phyloP scores from a whole-genome alignment of 345 rosid genomes.

The Odontarrhena argentea region DNA sequence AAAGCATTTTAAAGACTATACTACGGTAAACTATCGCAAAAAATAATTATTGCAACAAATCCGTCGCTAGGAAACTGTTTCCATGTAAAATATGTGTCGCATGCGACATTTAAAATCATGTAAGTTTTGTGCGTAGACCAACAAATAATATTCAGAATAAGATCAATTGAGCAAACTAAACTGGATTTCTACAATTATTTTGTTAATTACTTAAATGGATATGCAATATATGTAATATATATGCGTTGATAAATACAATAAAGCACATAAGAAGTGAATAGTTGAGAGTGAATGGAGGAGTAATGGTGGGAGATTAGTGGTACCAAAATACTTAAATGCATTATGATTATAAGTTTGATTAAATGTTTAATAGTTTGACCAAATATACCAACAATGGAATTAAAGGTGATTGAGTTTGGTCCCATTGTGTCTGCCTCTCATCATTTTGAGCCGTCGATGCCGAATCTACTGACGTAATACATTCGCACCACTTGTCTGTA shows the following conservation, averaged over 20 bases:
- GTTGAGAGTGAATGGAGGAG: conserved; percentile 24
- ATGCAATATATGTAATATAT: not conserved
- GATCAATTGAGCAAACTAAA: too few species aligned
- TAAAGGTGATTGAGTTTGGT: conserved; percentile 39
- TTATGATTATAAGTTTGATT: conserved; percentile 42
- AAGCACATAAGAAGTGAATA: conserved; percentile 29
- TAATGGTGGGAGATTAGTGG: conserved; percentile 39
- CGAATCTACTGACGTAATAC: conserved; percentile 42
- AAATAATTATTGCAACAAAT: too few species aligned
- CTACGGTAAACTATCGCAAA: too few species aligned
- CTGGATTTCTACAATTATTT: too few species aligned
- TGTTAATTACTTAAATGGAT: not conserved
- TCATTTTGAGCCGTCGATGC: conserved; percentile 44
- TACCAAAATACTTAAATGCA: conserved; percentile 5
- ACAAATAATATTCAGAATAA: too few species aligned
- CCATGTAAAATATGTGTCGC: too few species aligned
- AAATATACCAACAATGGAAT: conserved; percentile 28
- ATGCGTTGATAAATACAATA: not conserved
- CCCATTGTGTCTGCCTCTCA: conserved; percentile 33
- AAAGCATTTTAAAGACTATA: too few species aligned
- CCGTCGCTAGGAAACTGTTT: too few species aligned
- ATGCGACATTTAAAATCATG: too few species aligned
- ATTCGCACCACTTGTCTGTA: conserved; percentile 35
- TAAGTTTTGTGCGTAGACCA: too few species aligned
- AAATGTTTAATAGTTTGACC: conserved; percentile 34